phyloP scores from a whole-genome alignment of 1,284 basidiomycete species.

The Macrocystidia cucumis region DNA sequence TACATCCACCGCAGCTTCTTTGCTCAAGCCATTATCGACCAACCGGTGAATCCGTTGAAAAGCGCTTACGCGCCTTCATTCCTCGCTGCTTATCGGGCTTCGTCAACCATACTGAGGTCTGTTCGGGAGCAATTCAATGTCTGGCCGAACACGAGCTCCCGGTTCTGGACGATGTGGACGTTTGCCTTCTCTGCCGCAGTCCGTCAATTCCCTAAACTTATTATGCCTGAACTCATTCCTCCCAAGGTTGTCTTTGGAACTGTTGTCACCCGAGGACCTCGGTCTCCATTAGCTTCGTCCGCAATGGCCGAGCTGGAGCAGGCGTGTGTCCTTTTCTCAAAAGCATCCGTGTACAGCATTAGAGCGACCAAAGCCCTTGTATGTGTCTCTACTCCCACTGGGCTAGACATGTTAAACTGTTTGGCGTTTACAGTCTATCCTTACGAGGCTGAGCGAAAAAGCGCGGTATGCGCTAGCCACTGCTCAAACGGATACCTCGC shows the following conservation, averaged over 20 bases:
- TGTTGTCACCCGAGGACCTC: slow-evolving; percentile 56
- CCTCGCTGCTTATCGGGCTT: slow-evolving; percentile 51
- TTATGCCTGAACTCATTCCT: slow-evolving; percentile 12
- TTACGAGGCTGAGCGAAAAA: slow-evolving; percentile 48
- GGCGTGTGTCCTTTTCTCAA: slow-evolving; percentile 50
- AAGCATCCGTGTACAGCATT: slow-evolving; percentile 44
- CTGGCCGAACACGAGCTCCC: slow-evolving; percentile 41
- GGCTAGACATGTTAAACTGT: background rate
- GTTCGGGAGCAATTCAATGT: slow-evolving; percentile 45
- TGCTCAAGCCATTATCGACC: slow-evolving; percentile 59
- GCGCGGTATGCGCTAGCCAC: slow-evolving; percentile 38
- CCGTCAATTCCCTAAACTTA: slow-evolving; percentile 14
- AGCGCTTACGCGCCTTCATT: slow-evolving; percentile 58
- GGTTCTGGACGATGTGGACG: slow-evolving; percentile 60
- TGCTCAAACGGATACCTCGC: slow-evolving; percentile 24
- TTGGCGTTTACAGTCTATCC: slow-evolving; percentile 33
- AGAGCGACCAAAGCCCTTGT: slow-evolving; percentile 56
- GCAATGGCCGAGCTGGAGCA: slow-evolving; percentile 59
- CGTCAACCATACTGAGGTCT: slow-evolving; percentile 48
- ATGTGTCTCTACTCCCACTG: slow-evolving; percentile 15
- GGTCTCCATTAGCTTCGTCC: slow-evolving; percentile 45
- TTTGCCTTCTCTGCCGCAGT: slow-evolving; percentile 59
- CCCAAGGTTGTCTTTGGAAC: slow-evolving; percentile 58
- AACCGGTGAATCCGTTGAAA: slow-evolving; percentile 50
- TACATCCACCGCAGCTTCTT: slow-evolving; percentile 67